Base-by-base conservation (phyloP, 352 stramenopile genomes). In the Ophiocytium majus region DNA sequence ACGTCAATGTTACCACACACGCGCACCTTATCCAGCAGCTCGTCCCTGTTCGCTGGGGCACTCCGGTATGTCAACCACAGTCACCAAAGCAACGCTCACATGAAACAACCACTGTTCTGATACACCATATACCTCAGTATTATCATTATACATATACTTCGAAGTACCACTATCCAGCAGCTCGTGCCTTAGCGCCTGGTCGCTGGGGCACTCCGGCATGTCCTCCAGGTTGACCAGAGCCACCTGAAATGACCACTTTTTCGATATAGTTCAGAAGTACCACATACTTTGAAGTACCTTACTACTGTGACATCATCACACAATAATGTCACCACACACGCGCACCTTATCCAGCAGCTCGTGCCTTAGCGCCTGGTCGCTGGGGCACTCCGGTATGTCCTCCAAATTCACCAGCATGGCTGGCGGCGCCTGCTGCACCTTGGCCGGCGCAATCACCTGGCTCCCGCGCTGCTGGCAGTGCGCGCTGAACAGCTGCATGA, bases 131-230 rank as follows among this genome's bases (percentile, higher is more conserved):
- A n/a, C n/a, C n/a, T n/a, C n/a, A n/a, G n/a, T n/a, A n/a, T n/a
- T n/a, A n/a, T n/a, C n/a, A n/a, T n/a, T n/a, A n/a, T n/a, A n/a
- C n/a, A n/a, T n/a, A n/a, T n/a, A n/a, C n/a, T n/a, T n/a, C n/a
- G n/a, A n/a, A n/a, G n/a, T n/a, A n/a, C n/a, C n/a, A n/a, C n/a
- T 98, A 86, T 97, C 94, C 0, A 98, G 92, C 82, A 98, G 90
- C 86, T 97, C 94, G 88, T 98, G 94, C 79, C 95, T 94, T 80
- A 98, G 91, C 74, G 95, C 95, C 89, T 94, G 94, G 86, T 97
- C 93, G 80, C 95, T 94, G 14, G 94, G 94, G 82, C 94, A 98
- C 85, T 97, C 91, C 37, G 96, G 87, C 43, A 94, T 91, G 31
- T 91, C 90, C 79, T 92, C 92, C 66, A 86, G 91, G 79, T 93